These are phyloP conservation scores for Phytophthora sp. DNA, from an alignment of 352 stramenopile species.

Conservation along the genomic window DNA sequence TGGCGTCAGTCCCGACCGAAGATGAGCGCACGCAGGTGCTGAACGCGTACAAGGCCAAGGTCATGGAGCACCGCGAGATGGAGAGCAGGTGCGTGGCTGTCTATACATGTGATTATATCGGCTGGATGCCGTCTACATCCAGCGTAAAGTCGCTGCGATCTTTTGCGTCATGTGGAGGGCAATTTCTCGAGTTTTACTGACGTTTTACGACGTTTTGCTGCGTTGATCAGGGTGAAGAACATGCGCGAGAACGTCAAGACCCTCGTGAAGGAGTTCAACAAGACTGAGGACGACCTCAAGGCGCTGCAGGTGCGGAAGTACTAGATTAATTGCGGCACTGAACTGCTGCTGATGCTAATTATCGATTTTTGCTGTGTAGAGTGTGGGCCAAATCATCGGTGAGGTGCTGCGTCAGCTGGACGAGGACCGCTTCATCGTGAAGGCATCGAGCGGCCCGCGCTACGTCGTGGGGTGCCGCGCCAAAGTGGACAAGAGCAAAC, in stretches of 20 bases:
- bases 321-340: not conserved
- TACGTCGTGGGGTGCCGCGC: slow-evolving; percentile 98
- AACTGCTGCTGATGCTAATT: not conserved
- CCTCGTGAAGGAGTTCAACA: slow-evolving; percentile 97
- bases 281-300: slow-evolving; percentile 99
- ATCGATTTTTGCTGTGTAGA: slow-evolving; percentile 69
- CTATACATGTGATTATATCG: not conserved
- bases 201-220: slow-evolving; percentile 1
- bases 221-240: slow-evolving; percentile 90
- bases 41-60: slow-evolving; percentile 95
- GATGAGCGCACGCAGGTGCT: slow-evolving; percentile 94
- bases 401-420: slow-evolving; percentile 98
- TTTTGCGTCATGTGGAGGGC: slow-evolving; percentile 3
- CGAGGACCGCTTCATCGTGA: slow-evolving; percentile 99
- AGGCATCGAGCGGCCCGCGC: slow-evolving; percentile 97
- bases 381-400: slow-evolving; percentile 99
- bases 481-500: slow-evolving; percentile 94
- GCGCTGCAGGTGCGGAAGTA: slow-evolving; percentile 76
- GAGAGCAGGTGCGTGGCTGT: slow-evolving; percentile 86
- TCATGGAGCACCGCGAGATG: slow-evolving; percentile 97
- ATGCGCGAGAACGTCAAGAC: slow-evolving; percentile 97
- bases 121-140: not conserved
- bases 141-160: slow-evolving; percentile 9
- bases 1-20: slow-evolving; percentile 71
- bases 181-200: slow-evolving; percentile 3